Base-by-base conservation (phyloP, 371 early-diverging fungal species). In the Batrachochytrium dendrobatidis region DNA sequence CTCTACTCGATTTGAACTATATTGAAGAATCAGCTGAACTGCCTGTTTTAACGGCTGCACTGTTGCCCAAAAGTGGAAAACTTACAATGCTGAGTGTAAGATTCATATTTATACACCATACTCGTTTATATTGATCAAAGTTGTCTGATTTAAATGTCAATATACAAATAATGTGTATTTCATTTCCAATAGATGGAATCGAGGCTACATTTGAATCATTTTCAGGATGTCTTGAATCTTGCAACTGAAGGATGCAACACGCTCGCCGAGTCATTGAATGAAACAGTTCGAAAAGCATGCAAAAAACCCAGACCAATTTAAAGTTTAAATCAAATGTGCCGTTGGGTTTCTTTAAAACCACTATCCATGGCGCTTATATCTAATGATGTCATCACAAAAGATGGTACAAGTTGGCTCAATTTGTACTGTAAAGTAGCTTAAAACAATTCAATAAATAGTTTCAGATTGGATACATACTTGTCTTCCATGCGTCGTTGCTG, bases 1-100 rank as follows among this genome's bases (percentile, higher is more conserved):
- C 94, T 15, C 25, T 49, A 31, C 15, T 74, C 81, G 95, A 97
- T 66, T 69, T 95, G 46, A 96, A 95, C 53, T 75, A 83, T 55
- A 74, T 88, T 39, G 98, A 97, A 66, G 97, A 95, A 17, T 76
- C 85, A 4, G 60, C 71, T 7, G 91, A 89, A 58, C 84, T 86
- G 20, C 94, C 97, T 2, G 88, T 88, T 39, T 75, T 96, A 18
- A 95, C 97, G 2, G 80, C 95, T 4, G 96, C 92, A 1, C 68
- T 92, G 55, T 64, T 91, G 59, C 92, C 95, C 18, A 78, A 88
- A 66, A 84, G 80, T 4, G 85, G 88, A 50, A 88, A 91, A 69
- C 81, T 95, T 33, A 86, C 88, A 29, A 66, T 90, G 56, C 53
- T 64, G 20, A 60, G 58, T 53, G 71, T 70, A 70, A 46, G 58